Evolutionary conservation across 2,329 filamentous ascomycete species (phyloP).

Genomic region (Monosporascus sp.): DNA sequence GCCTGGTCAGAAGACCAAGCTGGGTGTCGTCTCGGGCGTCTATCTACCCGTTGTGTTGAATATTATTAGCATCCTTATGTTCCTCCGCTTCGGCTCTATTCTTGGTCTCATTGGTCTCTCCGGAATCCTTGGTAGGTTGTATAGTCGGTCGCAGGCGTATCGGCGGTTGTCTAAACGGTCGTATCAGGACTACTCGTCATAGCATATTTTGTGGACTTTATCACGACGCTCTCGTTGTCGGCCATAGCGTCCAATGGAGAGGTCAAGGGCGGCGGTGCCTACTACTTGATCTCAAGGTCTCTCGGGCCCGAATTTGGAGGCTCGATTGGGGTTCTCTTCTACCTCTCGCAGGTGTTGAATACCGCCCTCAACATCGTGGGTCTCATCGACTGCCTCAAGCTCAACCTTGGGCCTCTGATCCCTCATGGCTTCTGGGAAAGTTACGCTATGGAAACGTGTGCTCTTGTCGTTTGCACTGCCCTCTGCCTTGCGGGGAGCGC

Average conservation of each 20-base stretch:
- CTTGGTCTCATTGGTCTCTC: slow-evolving; percentile 74
- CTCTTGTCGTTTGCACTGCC: slow-evolving; percentile 65
- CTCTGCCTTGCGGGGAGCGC: slow-evolving; percentile 77
- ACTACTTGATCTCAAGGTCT: slow-evolving; percentile 82
- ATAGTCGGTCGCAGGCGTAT: neutral
- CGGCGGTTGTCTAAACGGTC: slow-evolving; percentile 4
- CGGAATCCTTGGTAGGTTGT: slow-evolving; percentile 66
- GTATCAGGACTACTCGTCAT: slow-evolving; percentile 61
- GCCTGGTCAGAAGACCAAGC: slow-evolving; percentile 49
- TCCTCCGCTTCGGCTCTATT: slow-evolving; percentile 81
- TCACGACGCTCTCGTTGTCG: slow-evolving; percentile 80
- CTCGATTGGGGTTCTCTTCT: slow-evolving; percentile 83
- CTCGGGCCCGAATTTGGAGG: slow-evolving; percentile 85
- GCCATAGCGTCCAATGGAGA: slow-evolving; percentile 88
- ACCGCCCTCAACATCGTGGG: slow-evolving; percentile 84
- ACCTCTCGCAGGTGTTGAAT: slow-evolving; percentile 83
- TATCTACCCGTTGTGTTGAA: slow-evolving; percentile 88
- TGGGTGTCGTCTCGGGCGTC: slow-evolving; percentile 72
- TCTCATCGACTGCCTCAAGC: slow-evolving; percentile 73
- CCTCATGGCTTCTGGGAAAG: slow-evolving; percentile 70
- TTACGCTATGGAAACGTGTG: slow-evolving; percentile 69
- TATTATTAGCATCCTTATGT: slow-evolving; percentile 88
- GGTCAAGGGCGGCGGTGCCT: slow-evolving; percentile 80
- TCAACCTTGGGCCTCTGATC: slow-evolving; percentile 66
- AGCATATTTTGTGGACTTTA: slow-evolving; percentile 76